Conservation (phyloP, 2,329 filamentous ascomycete genomes). For the Endoconidiophora polonica region DNA sequence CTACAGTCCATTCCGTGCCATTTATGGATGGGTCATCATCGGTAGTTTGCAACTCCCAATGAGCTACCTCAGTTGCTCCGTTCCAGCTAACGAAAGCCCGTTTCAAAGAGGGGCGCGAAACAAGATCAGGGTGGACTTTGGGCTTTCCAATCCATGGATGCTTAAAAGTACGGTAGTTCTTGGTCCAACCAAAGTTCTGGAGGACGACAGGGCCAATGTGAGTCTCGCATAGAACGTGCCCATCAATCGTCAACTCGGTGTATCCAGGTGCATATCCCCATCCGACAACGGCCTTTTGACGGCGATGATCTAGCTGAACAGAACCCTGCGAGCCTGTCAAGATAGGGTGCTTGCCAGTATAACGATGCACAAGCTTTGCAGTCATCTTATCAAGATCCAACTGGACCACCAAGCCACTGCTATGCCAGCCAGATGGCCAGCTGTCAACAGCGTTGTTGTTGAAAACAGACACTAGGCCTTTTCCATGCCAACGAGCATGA, state of each 20-base stretch:
- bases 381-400: constrained; percentile 29
- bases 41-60: constrained; percentile 33
- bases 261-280: constrained; percentile 36
- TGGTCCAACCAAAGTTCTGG: constrained; percentile 21
- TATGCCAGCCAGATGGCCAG: constrained; percentile 24
- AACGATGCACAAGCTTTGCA: constrained; percentile 30
- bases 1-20: constrained; percentile 23
- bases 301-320: constrained; percentile 34
- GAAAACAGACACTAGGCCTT: constrained; percentile 35
- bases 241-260: constrained; percentile 31
- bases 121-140: constrained; percentile 16
- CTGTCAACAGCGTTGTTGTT: constrained; percentile 33
- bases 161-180: constrained; percentile 39
- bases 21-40: constrained; percentile 16
- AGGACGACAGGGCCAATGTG: constrained; percentile 26
- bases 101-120: constrained; percentile 16
- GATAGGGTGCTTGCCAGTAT: constrained; percentile 31
- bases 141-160: constrained; percentile 35
- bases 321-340: constrained; percentile 31
- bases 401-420: constrained; percentile 30
- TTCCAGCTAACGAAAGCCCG: constrained; percentile 36
- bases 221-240: constrained; percentile 34
- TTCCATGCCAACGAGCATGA: constrained; percentile 28
- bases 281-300: constrained; percentile 36
- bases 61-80: constrained; percentile 29